Evolutionary conservation across 192 early-diverging fungal species (phyloP), one percentile per base, ranked within the genome.

Genomic region (Pilaira anomala): DNA sequence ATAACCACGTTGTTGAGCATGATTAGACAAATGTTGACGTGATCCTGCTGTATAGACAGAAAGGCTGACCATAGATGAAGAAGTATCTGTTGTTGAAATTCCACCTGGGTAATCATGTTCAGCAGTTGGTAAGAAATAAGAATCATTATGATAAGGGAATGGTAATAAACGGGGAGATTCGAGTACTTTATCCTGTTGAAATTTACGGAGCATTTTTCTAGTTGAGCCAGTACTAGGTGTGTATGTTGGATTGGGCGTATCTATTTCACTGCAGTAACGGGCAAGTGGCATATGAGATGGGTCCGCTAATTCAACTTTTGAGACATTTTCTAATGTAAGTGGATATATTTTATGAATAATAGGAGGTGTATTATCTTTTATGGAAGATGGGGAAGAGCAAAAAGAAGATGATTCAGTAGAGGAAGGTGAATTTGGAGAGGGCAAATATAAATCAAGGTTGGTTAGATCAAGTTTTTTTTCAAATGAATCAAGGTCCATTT

Each of bases 81-180:
- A 18, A 18, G 16, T 28, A 6, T 55, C 53, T 29, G 53, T 54
- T 30, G 25, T 29, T 1, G 33, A 36, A 36, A 36, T 9, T 3
- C 53, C 53, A 18, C 53, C 53, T 1, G 53, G 53, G n/a, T 55
- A 55, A n/a, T 55, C 53, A 36, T 60, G 57, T 33, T 60, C 57
- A 36, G 46, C 66, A 26, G 59, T 52, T 22, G 66, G 57, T 29
- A 60, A 42, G 19, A 67, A 67, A 25, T 18, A 60, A 7, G 55
- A 50, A 26, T 59, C 57, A 6, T 67, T 67, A 19, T 67, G 66
- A 42, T 67, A 67, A 19, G 57, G 57, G 7, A 60, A 60, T 11
- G 57, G 66, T 44, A 66, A 48, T 12, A 60, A 2, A 16, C 66
- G 57, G 5, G 66, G 56, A 3, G 57, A 60, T 49, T 60, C 48